Percentiles rank a stretch among this genome's conserved stretches.
Evolutionary conservation across 108 stramenopile genomes (phyloP).

Genomic region (Aurantiochytrium sp.): DNA sequence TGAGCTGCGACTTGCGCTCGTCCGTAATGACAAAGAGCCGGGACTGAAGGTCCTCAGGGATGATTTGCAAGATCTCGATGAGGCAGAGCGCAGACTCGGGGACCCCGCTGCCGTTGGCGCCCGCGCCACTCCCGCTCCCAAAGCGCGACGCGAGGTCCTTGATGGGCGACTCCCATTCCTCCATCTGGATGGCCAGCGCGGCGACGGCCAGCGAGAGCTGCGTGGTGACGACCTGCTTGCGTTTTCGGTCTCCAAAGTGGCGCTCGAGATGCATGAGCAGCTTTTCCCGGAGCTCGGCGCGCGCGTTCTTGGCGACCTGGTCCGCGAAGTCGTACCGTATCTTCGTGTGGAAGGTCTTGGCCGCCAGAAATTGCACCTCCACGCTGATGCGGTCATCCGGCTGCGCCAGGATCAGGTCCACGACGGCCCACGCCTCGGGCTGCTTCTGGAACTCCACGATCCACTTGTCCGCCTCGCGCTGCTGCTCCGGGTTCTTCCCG

Average conservation of each 20-base stretch:
- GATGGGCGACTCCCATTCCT: slow-evolving; percentile 11
- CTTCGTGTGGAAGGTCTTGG: slow-evolving; percentile 29
- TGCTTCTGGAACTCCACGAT: slow-evolving; percentile 20
- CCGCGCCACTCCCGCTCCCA: neutral
- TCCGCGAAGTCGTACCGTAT: neutral
- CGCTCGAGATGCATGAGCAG: neutral
- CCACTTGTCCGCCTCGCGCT: slow-evolving; percentile 1
- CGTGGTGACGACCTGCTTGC: neutral
- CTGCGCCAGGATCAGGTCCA: neutral
- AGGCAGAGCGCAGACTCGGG: neutral
- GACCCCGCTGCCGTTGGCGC: neutral
- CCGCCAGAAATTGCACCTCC: neutral
- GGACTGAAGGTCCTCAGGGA: neutral
- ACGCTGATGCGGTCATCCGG: neutral
- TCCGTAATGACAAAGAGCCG: neutral
- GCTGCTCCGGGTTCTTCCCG: neutral
- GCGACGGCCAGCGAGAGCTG: slow-evolving; percentile 8
- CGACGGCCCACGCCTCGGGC: neutral
- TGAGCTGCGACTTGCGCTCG: neutral
- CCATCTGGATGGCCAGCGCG: neutral
- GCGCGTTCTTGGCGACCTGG: neutral
- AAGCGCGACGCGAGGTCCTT: neutral
- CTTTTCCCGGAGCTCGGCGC: neutral
- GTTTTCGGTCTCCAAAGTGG: neutral
- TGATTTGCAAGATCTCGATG: neutral